phyloP scores from a whole-genome alignment of 495 filamentous ascomycete genomes.

The Oidiodendron maius region DNA sequence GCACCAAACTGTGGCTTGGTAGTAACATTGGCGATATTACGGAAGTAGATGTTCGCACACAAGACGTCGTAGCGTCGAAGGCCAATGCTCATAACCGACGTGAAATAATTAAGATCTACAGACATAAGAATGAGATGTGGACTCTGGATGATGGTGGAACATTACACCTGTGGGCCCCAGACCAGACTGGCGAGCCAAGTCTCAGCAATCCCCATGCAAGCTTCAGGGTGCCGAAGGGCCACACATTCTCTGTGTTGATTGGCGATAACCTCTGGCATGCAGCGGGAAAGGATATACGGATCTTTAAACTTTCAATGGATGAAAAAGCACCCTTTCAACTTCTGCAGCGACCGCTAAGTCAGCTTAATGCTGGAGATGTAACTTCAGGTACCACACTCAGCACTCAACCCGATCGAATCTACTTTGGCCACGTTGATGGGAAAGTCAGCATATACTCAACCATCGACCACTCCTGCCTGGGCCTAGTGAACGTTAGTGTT shows the following conservation, averaged over 20 bases:
- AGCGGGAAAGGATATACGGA: slow-evolving; percentile 76
- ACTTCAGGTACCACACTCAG: slow-evolving; percentile 75
- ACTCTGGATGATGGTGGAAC: slow-evolving; percentile 87
- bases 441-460: slow-evolving; percentile 89
- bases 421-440: slow-evolving; percentile 88
- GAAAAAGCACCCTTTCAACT: slow-evolving; percentile 62
- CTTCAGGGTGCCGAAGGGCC: slow-evolving; percentile 70
- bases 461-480: slow-evolving; percentile 64
- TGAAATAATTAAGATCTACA: slow-evolving; percentile 81
- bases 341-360: slow-evolving; percentile 57
- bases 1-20: slow-evolving; percentile 82
- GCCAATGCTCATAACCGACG: slow-evolving; percentile 68
- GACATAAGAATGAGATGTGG: slow-evolving; percentile 88
- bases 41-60: slow-evolving; percentile 73
- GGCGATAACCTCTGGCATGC: slow-evolving; percentile 83
- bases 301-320: slow-evolving; percentile 72
- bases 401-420: slow-evolving; percentile 72
- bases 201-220: slow-evolving; percentile 58
- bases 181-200: slow-evolving; percentile 66
- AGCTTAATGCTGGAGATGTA: slow-evolving; percentile 71
- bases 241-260: slow-evolving; percentile 80
- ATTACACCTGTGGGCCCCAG: slow-evolving; percentile 80
- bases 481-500: slow-evolving; percentile 74
- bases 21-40: slow-evolving; percentile 80
- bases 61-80: slow-evolving; percentile 59